Conservation (phyloP, 139 green algal species). For the Coccomyxa sp. region DNA sequence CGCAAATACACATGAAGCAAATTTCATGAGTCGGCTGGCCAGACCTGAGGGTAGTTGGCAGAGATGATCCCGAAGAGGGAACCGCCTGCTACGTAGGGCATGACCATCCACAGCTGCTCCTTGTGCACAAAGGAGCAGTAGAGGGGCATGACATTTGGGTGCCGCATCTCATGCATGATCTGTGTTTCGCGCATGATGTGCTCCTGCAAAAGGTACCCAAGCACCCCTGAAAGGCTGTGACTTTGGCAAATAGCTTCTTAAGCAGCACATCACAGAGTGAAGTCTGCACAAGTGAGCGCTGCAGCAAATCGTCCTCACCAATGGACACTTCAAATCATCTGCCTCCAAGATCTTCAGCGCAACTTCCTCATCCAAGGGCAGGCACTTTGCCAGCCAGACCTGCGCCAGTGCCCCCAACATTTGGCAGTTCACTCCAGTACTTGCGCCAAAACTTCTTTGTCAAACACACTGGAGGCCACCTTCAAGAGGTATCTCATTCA, state of each 20-base stretch:
- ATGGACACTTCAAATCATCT: conserved; percentile 24
- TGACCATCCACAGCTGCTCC: conserved; percentile 91
- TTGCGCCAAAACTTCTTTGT: no score
- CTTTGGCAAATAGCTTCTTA: neutral
- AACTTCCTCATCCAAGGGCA: conserved; percentile 37
- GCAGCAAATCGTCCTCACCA: conserved; percentile 1
- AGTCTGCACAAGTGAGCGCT: no score
- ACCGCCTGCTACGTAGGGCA: conserved; percentile 77
- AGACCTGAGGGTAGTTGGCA: conserved; percentile 9
- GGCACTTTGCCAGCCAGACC: conserved; percentile 38
- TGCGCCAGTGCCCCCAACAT: neutral
- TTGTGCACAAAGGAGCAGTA: conserved; percentile 76
- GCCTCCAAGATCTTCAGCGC: conserved; percentile 58
- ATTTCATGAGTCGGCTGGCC: no score
- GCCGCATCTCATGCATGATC: conserved; percentile 80
- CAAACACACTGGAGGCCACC: no score
- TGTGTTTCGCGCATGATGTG: conserved; percentile 85
- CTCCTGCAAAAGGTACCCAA: conserved; percentile 69
- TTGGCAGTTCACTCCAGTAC: no score
- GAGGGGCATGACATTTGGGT: conserved; percentile 83
- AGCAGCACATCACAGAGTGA: no score
- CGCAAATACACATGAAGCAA: no score
- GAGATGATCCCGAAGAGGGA: conserved; percentile 83
- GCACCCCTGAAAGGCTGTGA: conserved; percentile 16
- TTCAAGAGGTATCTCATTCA: no score